Evolutionary conservation across 129 eudicot species (phyloP).

Genomic region (Tanacetum coccineum): DNA sequence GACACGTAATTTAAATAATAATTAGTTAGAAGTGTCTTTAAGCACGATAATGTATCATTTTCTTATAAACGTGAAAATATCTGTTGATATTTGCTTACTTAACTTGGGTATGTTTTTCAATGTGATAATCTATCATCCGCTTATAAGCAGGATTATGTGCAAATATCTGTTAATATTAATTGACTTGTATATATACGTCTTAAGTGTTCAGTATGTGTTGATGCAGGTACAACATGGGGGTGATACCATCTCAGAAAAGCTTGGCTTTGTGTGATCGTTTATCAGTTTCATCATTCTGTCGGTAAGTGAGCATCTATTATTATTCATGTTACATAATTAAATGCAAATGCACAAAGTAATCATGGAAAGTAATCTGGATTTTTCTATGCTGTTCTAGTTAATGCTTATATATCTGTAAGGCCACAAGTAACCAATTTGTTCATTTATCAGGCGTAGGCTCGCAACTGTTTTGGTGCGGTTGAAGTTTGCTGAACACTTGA

Average conservation of each 20-base stretch:
- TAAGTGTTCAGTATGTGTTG: not conserved
- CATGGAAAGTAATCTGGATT: not conserved
- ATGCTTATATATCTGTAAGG: not conserved
- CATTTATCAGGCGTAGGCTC: constrained; percentile 62
- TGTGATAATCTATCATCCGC: not conserved
- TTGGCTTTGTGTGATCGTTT: constrained; percentile 72
- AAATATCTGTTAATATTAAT: not conserved
- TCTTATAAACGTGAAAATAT: no score
- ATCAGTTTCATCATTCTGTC: constrained; percentile 79
- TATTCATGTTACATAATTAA: not conserved
- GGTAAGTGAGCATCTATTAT: constrained; percentile 44
- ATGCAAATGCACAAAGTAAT: not conserved
- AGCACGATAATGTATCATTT: no score
- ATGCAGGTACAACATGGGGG: constrained; percentile 92
- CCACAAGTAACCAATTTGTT: not conserved
- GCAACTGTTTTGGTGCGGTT: constrained; percentile 57
- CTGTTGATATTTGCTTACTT: no score
- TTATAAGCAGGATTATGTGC: not conserved
- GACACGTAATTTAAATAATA: no score
- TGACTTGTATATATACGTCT: not conserved
- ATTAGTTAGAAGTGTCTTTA: no score
- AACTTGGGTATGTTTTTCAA: not conserved
- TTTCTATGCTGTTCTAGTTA: not conserved
- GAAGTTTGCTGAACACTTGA: constrained; percentile 79
- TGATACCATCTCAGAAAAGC: constrained; percentile 76